phyloP scores from a whole-genome alignment of 306 rosid genomes.

The Vicia faba region DNA sequence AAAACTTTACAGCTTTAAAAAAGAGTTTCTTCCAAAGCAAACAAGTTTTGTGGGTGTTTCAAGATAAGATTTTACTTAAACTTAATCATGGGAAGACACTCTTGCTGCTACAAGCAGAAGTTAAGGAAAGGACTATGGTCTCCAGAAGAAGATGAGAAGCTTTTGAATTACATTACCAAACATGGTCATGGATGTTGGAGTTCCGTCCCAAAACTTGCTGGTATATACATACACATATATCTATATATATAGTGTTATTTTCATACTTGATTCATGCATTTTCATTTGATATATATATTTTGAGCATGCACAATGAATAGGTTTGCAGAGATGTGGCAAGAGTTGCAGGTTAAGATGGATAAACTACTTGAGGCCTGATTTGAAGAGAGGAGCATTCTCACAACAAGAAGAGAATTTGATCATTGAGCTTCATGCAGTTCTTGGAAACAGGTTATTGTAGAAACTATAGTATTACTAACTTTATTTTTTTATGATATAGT shows the following conservation, averaged over 20 bases:
- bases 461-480: neutral
- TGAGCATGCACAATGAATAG: slow-evolving; percentile 39
- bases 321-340: slow-evolving; percentile 91
- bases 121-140: slow-evolving; percentile 97
- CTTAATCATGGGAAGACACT: slow-evolving; percentile 93
- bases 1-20: slow-evolving; percentile 10
- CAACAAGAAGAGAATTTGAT: slow-evolving; percentile 90
- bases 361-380: slow-evolving; percentile 89
- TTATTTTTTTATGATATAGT: neutral
- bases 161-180: slow-evolving; percentile 73
- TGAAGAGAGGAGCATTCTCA: slow-evolving; percentile 95
- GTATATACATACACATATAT: slow-evolving; percentile 24
- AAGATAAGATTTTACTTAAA: neutral
- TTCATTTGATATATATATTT: neutral
- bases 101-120: slow-evolving; percentile 96
- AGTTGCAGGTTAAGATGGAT: slow-evolving; percentile 97
- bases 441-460: slow-evolving; percentile 68
- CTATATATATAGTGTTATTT: neutral
- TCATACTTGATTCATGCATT: slow-evolving; percentile 11
- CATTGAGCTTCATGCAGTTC: slow-evolving; percentile 85
- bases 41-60: slow-evolving; percentile 28
- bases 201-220: slow-evolving; percentile 92
- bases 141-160: slow-evolving; percentile 98
- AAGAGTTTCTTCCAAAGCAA: slow-evolving; percentile 40
- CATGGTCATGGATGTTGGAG: slow-evolving; percentile 99